phyloP scores from a whole-genome alignment of 208 protist species.

The Acanthamoeba royreba region DNA sequence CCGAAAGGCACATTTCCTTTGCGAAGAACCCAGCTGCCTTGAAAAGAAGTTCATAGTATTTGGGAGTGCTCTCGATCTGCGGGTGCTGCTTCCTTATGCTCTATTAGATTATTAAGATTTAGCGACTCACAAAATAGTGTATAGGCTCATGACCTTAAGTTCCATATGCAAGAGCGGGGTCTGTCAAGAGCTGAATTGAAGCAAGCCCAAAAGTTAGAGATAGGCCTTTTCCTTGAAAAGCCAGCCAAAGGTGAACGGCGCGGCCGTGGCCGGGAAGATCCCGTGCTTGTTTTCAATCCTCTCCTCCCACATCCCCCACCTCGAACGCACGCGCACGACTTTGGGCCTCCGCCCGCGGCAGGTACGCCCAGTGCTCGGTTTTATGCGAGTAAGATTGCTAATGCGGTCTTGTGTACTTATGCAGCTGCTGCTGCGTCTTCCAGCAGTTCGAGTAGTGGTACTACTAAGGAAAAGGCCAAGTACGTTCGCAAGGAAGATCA shows the following conservation, averaged over 20 bases:
- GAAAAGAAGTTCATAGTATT: conserved; percentile 47
- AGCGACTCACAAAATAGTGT: too few species aligned
- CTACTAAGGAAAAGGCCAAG: too few species aligned
- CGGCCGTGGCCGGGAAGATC: neutral
- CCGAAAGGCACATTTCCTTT: neutral
- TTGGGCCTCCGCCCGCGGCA: neutral
- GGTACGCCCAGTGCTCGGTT: too few species aligned
- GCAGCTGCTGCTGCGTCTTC: too few species aligned
- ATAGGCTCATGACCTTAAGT: neutral
- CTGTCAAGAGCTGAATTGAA: neutral
- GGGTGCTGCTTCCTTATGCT: neutral
- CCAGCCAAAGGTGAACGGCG: neutral
- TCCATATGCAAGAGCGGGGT: neutral
- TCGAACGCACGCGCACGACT: neutral
- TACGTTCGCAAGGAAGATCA: neutral
- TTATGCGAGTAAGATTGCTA: too few species aligned
- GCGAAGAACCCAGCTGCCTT: neutral
- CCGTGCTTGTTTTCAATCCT: neutral
- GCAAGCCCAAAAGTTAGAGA: neutral
- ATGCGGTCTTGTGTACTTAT: too few species aligned
- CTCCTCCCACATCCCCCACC: neutral
- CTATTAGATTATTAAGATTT: neutral
- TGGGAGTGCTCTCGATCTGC: neutral
- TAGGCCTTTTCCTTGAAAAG: neutral
- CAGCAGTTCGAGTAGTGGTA: too few species aligned